phyloP scores from a whole-genome alignment of 805 yeast genomes.

The Cyberlindnera americana region DNA sequence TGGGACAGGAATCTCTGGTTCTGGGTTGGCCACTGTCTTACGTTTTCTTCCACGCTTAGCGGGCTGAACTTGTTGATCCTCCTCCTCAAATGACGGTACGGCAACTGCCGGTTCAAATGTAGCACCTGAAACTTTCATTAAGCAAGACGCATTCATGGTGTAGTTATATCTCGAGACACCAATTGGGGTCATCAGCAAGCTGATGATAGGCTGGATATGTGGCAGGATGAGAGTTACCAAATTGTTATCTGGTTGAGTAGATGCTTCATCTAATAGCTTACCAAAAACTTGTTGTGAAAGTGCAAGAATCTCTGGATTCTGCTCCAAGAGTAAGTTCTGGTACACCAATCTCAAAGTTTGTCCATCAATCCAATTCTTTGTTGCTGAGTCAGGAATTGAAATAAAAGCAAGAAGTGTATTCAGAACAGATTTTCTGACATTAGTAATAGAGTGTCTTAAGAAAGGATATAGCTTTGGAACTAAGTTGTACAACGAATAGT shows the following conservation, averaged over 20 bases:
- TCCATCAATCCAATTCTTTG: constrained; percentile 74
- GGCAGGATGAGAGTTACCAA: constrained; percentile 51
- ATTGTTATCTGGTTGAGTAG: constrained; percentile 33
- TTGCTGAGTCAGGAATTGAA: constrained; percentile 46
- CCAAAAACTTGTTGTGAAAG: constrained; percentile 62
- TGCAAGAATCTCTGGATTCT: constrained; percentile 65
- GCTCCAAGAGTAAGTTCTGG: constrained; percentile 88
- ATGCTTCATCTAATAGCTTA: constrained; percentile 46
- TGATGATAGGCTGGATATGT: constrained; percentile 58
- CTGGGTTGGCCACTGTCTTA: constrained; percentile 30
- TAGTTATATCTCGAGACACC: constrained; percentile 90
- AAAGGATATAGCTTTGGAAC: constrained; percentile 94
- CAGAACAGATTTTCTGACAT: constrained; percentile 85
- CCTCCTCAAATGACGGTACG: constrained; percentile 5
- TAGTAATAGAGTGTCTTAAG: constrained; percentile 86
- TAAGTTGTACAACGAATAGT: constrained; percentile 62
- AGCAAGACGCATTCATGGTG: constrained; percentile 70
- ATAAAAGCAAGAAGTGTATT: constrained; percentile 77
- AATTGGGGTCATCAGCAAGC: constrained; percentile 85
- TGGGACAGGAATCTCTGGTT: constrained; percentile 43
- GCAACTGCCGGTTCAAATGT: constrained; percentile 5
- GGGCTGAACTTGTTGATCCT: constrained; percentile 19
- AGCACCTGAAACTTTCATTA: constrained; percentile 78
- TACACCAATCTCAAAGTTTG: constrained; percentile 69
- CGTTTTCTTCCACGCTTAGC: constrained; percentile 46